These are phyloP conservation scores for Phytophthora constricta DNA, from an alignment of 352 stramenopile species.

Conservation along the genomic window DNA sequence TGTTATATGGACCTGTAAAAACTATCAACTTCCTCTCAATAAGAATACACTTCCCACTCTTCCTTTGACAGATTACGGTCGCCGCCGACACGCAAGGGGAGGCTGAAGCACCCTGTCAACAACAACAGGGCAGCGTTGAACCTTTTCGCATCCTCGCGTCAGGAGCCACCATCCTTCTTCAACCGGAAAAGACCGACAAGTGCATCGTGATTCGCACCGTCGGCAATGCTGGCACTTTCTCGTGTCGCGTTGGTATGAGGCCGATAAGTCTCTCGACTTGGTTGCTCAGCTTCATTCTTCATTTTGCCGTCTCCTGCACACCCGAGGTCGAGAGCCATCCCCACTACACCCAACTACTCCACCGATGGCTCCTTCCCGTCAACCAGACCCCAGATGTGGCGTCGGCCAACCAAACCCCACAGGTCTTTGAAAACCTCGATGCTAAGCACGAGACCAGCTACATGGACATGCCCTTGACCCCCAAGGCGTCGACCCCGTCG, in stretches of 20 bases:
- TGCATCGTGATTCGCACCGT: not conserved
- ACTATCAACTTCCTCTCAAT: too few species aligned
- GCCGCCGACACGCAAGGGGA: not conserved
- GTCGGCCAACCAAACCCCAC: slow-evolving; percentile 13
- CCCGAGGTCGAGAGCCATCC: slow-evolving; percentile 3
- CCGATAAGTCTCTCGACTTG: too few species aligned
- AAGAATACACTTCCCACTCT: not conserved
- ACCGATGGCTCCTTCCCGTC: slow-evolving; percentile 26
- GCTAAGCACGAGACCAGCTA: slow-evolving; percentile 28
- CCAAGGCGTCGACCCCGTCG: slow-evolving; percentile 9
- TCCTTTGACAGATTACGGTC: too few species aligned
- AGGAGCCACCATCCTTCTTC: slow-evolving; percentile 21
- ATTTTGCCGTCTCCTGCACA: slow-evolving; percentile 24
- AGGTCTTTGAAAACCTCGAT: slow-evolving; percentile 23
- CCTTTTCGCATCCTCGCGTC: too few species aligned
- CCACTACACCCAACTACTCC: not conserved
- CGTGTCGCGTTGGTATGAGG: not conserved
- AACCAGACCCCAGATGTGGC: slow-evolving; percentile 21
- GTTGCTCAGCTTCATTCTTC: slow-evolving; percentile 19
- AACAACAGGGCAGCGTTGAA: not conserved
- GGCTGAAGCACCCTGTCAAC: not conserved
- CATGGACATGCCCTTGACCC: slow-evolving; percentile 24
- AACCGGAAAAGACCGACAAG: not conserved
- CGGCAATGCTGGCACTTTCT: slow-evolving; percentile 11
- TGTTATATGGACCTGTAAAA: too few species aligned